Base-by-base conservation (phyloP, 345 rosid genomes). In the Salix viminalis region DNA sequence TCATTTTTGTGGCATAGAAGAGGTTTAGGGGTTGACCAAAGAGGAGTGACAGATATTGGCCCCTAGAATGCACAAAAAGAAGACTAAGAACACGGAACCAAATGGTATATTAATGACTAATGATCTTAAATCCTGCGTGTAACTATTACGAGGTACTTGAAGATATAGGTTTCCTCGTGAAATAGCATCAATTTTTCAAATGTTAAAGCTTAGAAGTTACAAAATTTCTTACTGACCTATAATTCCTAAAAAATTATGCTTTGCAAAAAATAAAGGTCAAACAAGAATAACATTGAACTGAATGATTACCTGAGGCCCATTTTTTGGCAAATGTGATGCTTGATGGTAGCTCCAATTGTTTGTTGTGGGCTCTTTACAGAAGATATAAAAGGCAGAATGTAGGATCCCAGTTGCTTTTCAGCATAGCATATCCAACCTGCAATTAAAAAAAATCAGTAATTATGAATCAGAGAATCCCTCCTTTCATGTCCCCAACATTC, bases 381-480 rank as follows among this genome's bases (percentile, higher is more conserved):
- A 42, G 98, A 94, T 30, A 96, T 81, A 76, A 90, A 86, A 10
- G 98, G 99, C 60, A 96, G 87, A 82, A 96, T 84, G 83, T 81
- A 92, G 2, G 97, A 91, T 67, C 97, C 99, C 75, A 88, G 90
- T 86, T 87, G 88, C 75, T 96, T 96, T 79, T 96, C 99, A 75
- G 97, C 99, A 83, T 96, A 94, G 85, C 99, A 96, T 73, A 96
- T 88, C 99, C 99, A 96, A 86, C 98, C 97, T 96, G 89, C 39
- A 78, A 83, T 77, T 64, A 77, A 28, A 78, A 39, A 84, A 50
- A 70, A 14, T 46, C 18, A 14, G 52, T 15, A 15, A 46, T 14
- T 46, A 46, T 46, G 52, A 46, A 58, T 58, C 28, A 58, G 14
- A 23, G 14, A 58, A 58, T 24, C 64, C 2, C 24, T 58, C 64